Percentiles rank a stretch among this genome's conserved stretches.
These are phyloP conservation scores for Lactuca saligna DNA, from an alignment of 129 eudicot genomes.

Conservation along the genomic window DNA sequence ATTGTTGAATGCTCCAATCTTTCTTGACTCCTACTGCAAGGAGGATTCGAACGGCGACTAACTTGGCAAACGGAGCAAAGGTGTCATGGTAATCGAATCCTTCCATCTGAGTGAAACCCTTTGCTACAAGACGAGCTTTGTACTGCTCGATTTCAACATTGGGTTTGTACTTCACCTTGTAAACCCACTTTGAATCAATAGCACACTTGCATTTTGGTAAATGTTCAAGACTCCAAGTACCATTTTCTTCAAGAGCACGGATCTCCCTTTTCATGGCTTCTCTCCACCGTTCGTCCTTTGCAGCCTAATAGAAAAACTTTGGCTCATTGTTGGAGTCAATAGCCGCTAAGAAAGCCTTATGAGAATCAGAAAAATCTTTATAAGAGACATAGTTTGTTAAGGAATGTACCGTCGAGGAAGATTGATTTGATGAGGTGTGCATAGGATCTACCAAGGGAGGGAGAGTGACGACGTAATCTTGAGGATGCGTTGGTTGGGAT, in stretches of 20 bases:
- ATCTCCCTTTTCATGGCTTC: neutral
- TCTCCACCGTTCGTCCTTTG: neutral
- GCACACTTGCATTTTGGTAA: neutral
- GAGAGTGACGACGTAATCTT: neutral
- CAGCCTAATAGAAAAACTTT: neutral
- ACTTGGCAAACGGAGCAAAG: too few relatives aligned
- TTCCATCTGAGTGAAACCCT: too few relatives aligned
- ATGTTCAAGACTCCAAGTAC: neutral
- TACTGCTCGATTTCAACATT: neutral
- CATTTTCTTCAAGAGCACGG: slow-evolving; percentile 3
- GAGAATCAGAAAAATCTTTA: too few relatives aligned
- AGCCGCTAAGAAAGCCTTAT: neutral
- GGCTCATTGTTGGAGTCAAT: too few relatives aligned
- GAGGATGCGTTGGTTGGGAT: neutral
- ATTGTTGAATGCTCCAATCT: too few relatives aligned
- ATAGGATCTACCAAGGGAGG: neutral
- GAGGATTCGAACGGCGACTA: too few relatives aligned
- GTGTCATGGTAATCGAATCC: too few relatives aligned
- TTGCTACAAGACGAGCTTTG: too few relatives aligned
- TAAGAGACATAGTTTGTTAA: too few relatives aligned
- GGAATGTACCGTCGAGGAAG: neutral
- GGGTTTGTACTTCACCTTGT: neutral
- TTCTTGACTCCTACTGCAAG: too few relatives aligned
- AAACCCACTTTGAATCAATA: neutral
- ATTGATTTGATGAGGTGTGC: neutral